Evolutionary conservation across 768 basidiomycete genomes (phyloP), one percentile per base, ranked within the genome.

Genomic region (Cystobasidium ongulense): DNA sequence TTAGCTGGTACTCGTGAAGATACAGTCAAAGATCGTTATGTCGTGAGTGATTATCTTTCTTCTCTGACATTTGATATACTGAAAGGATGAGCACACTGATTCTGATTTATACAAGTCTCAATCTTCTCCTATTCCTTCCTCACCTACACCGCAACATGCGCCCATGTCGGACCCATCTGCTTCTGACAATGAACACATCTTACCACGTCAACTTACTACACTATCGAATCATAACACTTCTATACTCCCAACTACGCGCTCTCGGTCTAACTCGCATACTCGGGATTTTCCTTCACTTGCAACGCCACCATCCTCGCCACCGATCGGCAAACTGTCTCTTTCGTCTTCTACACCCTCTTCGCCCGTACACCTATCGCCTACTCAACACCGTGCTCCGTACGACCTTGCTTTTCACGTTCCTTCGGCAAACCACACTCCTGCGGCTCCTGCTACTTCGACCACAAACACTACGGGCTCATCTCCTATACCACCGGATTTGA

Each of bases 51-150:
- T 27, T 39, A 15, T 29, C 31, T 52, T 41, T 3, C 17, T 21
- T 59, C 21, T 59, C n/a, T 54, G 25, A 59, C 11, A 21, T 11
- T 11, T 59, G 8, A n/a, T n/a, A n/a, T 21, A 36, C 15, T 3
- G 5, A 50, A 52, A 53, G 65, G 68, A 71, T 35, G 35, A 38
- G 53, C 33, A 59, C 15, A 36, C 54, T 71, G 68, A 71, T 57
- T 35, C 68, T 54, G 68, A 59, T 67, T 29, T 39, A 39, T 68
- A 11, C 15, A 68, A 68, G 66, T 27, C 52, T 54, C 23, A 13
- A 31, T 15, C 39, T 38, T 36, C 53, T 71, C 53, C 35, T 2
- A 8, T 43, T 57, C 53, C 68, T 38, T 46, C 68, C 27, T 36
- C 53, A 10, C 25, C 68, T 18, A 53, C 53, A 59, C 27, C 52